phyloP scores from a whole-genome alignment of 2,329 filamentous ascomycete species.

The Epichloe sylvatica region DNA sequence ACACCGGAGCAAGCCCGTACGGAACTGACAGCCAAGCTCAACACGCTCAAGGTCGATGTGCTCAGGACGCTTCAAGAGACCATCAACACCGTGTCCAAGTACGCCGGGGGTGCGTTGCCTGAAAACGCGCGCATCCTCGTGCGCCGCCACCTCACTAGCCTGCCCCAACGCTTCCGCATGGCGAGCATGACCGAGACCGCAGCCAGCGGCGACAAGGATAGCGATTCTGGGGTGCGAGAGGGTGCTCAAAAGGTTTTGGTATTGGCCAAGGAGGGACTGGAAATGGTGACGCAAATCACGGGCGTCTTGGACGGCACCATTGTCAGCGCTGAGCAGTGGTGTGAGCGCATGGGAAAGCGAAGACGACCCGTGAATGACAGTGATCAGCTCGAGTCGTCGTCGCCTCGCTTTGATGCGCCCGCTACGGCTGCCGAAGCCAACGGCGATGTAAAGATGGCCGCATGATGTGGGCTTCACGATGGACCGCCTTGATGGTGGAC shows the following conservation, averaged over 20 bases:
- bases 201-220: conserved; percentile 19
- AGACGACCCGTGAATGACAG: conserved; percentile 14
- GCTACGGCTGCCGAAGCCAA: not conserved
- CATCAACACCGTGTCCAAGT: conserved; percentile 73
- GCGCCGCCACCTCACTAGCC: conserved; percentile 65
- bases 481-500: no score
- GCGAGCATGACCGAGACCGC: conserved; percentile 38
- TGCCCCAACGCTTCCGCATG: conserved; percentile 70
- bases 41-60: conserved; percentile 53
- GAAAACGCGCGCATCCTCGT: conserved; percentile 79
- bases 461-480: not conserved
- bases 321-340: conserved; percentile 82
- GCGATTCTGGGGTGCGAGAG: conserved; percentile 29
- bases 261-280: conserved; percentile 76
- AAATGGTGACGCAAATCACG: conserved; percentile 88
- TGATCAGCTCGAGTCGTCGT: conserved; percentile 7
- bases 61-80: conserved; percentile 69
- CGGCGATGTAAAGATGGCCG: conserved; percentile 15
- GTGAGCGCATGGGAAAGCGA: conserved; percentile 53
- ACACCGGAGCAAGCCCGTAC: conserved; percentile 18
- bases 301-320: conserved; percentile 81
- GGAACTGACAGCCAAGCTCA: conserved; percentile 49
- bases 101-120: conserved; percentile 76
- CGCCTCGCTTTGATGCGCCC: not conserved
- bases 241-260: conserved; percentile 67